Evolutionary conservation across 306 rosid genomes (phyloP), one percentile per base, ranked within the genome.

Genomic region (Quercus gilva): DNA sequence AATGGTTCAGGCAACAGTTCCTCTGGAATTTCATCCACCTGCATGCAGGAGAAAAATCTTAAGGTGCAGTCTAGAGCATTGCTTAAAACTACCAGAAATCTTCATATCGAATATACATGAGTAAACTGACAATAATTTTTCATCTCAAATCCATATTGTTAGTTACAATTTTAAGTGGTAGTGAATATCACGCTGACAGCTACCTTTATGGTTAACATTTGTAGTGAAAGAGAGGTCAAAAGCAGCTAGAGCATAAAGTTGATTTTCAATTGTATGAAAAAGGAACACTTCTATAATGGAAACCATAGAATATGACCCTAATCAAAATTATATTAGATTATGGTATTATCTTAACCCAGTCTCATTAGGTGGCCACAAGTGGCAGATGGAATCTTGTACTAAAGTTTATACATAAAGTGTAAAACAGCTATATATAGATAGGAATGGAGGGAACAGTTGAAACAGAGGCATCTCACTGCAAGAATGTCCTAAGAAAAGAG

Each of bases 1-100:
- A 92, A 93, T 74, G 94, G 95, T 75, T 84, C 91, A 0, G 99
- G 99, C 87, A 95, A 78, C 21, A 18, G 35, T 71, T 68, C 94
- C 83, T 83, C 90, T 21, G 99, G 99, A 82, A 95, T 80, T 80
- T 91, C 97, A 76, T 77, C 79, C 79, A 68, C 90, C 99, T 93
- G 51, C n/a, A 88, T 15, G 45, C 25, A 78, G 59, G 84, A 77
- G 58, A 76, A 77, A 25, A 35, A 53, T 51, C 10, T 18, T 70
- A 25, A 15, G 33, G 61, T 6, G 41, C 51, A 69, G 52, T 20
- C 73, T 25, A 26, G 58, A 75, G 19, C 53, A 58, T 1, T 23
- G 9, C 1, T 10, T 10, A n/a, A 8, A 35, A 26, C 5, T 2
- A 5, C 26, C 5, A 23, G 18, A 61, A 61, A 25, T 61, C 68